Base-by-base conservation (phyloP, 306 rosid species). In the Acacia acuminata region DNA sequence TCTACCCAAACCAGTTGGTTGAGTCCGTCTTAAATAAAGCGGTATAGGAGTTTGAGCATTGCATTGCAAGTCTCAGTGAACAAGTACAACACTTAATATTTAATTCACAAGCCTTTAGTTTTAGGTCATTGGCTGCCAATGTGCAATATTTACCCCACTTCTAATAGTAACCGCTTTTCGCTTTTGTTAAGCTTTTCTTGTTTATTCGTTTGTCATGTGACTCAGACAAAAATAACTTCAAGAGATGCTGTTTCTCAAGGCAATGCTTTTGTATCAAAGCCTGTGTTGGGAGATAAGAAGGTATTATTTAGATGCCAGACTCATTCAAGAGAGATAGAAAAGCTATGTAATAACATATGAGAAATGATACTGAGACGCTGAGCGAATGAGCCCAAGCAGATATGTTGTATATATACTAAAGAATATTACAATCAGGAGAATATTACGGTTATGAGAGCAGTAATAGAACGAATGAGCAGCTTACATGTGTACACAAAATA, bases 11-110 rank as follows among this genome's bases (percentile, higher is more conserved):
- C 84, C 91, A 95, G 98, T 60, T 95, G 82, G 87, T 95, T 51
- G 98, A 95, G 84, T 95, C 98, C 44, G 91, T 95, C 75, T 80
- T 95, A 68, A 90, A 85, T 79, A 93, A 93, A 91, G 93, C 93
- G 16, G 92, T 88, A 80, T 96, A 93, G 90, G 94, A 95, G 86
- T 92, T 93, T 79, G 98, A 95, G 88, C 88, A 86, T 66, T 93
- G 98, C 48, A 83, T 90, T 78, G 77, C 90, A 9, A 79, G 88
- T 86, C 95, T 88, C 81, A 74, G 78, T 84, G 93, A 90, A 77
- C 85, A 53, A 93, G 98, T 94, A 87, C 22, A 82, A 47, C 74
- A 70, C 55, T 74, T 80, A 53, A 10, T 75, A 50, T 61, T 40
- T 25, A 56, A 43, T 68, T 25, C 45, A 5, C 36, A 7, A 7